Base-by-base conservation (phyloP, 2,329 filamentous ascomycete species). In the Lecanicillium sp. region DNA sequence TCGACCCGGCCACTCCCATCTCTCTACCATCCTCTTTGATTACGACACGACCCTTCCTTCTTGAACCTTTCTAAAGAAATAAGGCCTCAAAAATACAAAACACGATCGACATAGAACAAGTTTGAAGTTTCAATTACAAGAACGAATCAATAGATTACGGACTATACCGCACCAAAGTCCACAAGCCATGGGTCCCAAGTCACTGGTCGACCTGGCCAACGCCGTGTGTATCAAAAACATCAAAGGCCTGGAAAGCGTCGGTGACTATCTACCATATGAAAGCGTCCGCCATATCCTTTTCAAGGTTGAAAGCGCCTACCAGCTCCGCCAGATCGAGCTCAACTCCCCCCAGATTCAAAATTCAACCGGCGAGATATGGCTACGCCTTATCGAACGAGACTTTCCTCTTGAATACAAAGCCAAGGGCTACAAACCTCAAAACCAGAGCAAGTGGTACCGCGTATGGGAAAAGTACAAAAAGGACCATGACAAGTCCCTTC, bases 331-430 rank as follows among this genome's bases (percentile, higher is more conserved):
- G 41, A 72, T 95, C 42, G 89, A 95, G 62, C 45, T 71, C 36
- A 78, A 80, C 53, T 89, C 81, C 5, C 85, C 87, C 0, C 85
- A 94, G 46, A 71, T 95, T 37, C 68, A 75, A 44, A 77, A 78
- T 28, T 69, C 83, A 40, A 80, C 80, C 29, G 71, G 66, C 15
- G 83, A 88, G 49, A 66, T 90, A 44, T 95, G 90, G 90, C 62
- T 78, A 30, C 73, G 75, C 19, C 75, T 95, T 52, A 92, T 96
- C 58, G 73, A 76, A 37, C 76, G 79, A 34, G 80, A 95, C 51
- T 85, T 95, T 45, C 78, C 79, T 2, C 64, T 75, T 40, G 81
- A 78, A 58, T 61, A 63, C 46, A 68, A 79, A 30, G 63, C 65
- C 33, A 78, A 83, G 53, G 73, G 76, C 18, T 75, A 80, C 48